Evolutionary conservation across 352 stramenopile genomes (phyloP), one percentile per base, ranked within the genome.

Genomic region (Pythium dissotocum): DNA sequence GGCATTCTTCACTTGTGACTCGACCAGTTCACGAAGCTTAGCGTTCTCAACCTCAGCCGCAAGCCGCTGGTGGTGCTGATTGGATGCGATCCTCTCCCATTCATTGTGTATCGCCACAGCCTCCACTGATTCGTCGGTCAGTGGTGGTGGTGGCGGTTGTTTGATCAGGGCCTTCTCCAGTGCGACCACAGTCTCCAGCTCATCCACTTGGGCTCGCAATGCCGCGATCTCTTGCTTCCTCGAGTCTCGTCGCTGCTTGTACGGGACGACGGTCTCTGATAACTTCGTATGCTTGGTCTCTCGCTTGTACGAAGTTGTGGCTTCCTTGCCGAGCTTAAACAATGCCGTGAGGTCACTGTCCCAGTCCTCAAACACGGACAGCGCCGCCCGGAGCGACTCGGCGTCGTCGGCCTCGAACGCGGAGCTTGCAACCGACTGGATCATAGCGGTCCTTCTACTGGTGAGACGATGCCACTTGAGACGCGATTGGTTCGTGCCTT

Each of bases 21-120:
- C 18, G 2, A 57, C 16, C 7, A 57, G 21, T 14, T 36, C n/a
- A 1, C 53, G 53, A 0, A 69, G 55, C 44, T 58, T 69, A n/a
- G 9, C 18, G 54, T 69, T 69, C 14, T 63, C 55, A 0, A 69
- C 33, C 44, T 69, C 54, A 9, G 21, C 42, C 0, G 32, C 32
- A 7, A 63, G 4, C 1, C 54, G 44, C 40, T 49, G 8, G 13
- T 59, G 18, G 42, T 57, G 55, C 42, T 69, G 63, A 2, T 48
- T 35, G 1, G n/a, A 2, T 0, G 36, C 26, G 12, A 69, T 69
- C 44, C 24, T 38, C 44, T 64, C 35, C 42, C 63, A 69, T 8
- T 69, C 63, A 21, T 32, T 26, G 42, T 12, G 42, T 26, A 51
- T 28, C 8, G 61, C 40, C 13, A 6, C 6, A 49, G 13, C 46